Evolutionary conservation across 306 rosid species (phyloP), one percentile per base, ranked within the genome.

Genomic region (Citrullus mucosospermus): DNA sequence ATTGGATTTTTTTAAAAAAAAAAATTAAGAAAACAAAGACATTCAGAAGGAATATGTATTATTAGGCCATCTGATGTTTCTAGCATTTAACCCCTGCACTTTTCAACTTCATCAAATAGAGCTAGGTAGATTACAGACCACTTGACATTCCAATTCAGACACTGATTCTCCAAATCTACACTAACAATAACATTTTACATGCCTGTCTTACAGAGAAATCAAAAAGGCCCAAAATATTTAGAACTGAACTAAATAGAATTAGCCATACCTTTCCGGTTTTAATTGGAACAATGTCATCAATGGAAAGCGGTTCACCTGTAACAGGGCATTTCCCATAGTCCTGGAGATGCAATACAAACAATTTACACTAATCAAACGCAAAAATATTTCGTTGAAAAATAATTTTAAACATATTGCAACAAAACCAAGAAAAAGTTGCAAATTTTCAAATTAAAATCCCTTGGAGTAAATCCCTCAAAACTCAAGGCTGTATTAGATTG

Each of bases 311-410:
- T 68, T 93, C 98, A 9, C 98, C 98, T 0, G 97, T 96, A 61
- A 93, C 53, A 65, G 99, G 99, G 87, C 99, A 96, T 80, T 96
- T 96, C 44, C 99, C 99, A 87, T 82, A 91, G 80, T 96, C 99
- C 99, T 96, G 84, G 76, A 32, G 76, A 79, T 30, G 82, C 48
- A 39, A 53, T 8, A 30, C 6, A 73, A 41, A 79, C 30, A 22
- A 34, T 50, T 53, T 20, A 54, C 8, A 56, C 60, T 32, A 54
- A 54, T 55, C 43, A 69, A 67, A 38, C 4, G 8, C 53, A 75
- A 75, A 20, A 54, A 38, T 39, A 55, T 20, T 76, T 36, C 4
- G 41, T 15, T 20, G 4, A 53, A 32, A 32, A 53, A 53, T 74
- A 32, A 50, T 25, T 28, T 22, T 50, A 25, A 25, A 50, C 53